A percentile compares a stretch with the other conserved stretches of the same genome.
Conservation (phyloP, 2,329 filamentous ascomycete species). For the Cladosporium austrohemisphaericum region DNA sequence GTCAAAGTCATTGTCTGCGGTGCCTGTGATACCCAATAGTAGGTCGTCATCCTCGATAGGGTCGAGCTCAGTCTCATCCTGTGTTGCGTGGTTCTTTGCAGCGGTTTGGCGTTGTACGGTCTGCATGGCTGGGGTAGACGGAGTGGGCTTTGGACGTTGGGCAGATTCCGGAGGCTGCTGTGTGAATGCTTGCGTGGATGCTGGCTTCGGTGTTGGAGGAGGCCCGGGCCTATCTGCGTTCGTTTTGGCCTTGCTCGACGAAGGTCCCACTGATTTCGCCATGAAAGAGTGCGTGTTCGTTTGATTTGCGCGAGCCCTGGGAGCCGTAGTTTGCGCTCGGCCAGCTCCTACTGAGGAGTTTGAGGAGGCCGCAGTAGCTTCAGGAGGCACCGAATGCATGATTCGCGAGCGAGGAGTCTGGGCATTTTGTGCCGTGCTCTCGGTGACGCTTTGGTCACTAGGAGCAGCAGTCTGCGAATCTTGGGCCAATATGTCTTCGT, state of each 20-base stretch:
- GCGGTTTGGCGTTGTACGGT: neutral
- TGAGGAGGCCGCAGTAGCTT: neutral
- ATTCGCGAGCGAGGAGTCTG: neutral
- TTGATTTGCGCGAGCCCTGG: neutral
- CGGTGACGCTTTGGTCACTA: neutral
- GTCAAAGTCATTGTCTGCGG: neutral
- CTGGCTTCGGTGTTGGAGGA: slow-evolving; percentile 9
- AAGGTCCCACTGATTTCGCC: too few relatives aligned
- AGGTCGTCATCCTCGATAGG: slow-evolving; percentile 15
- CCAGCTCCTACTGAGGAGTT: neutral
- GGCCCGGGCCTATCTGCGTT: neutral
- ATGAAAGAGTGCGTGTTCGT: neutral
- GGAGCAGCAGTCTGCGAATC: neutral
- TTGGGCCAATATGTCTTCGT: slow-evolving; percentile 4
- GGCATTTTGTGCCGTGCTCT: neutral
- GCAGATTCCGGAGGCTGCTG: slow-evolving; percentile 13
- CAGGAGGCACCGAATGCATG: neutral
- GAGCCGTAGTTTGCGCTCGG: neutral
- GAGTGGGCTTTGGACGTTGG: slow-evolving; percentile 11
- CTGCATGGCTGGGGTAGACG: neutral
- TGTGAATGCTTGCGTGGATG: neutral
- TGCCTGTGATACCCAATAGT: slow-evolving; percentile 3
- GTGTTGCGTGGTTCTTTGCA: neutral
- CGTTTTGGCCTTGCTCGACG: neutral
- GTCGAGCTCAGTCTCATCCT: slow-evolving; percentile 3